A percentile compares a stretch with the other conserved stretches of the same genome.
phyloP scores from a whole-genome alignment of 192 early-diverging fungal species.

The Polychytrium aggregatum region DNA sequence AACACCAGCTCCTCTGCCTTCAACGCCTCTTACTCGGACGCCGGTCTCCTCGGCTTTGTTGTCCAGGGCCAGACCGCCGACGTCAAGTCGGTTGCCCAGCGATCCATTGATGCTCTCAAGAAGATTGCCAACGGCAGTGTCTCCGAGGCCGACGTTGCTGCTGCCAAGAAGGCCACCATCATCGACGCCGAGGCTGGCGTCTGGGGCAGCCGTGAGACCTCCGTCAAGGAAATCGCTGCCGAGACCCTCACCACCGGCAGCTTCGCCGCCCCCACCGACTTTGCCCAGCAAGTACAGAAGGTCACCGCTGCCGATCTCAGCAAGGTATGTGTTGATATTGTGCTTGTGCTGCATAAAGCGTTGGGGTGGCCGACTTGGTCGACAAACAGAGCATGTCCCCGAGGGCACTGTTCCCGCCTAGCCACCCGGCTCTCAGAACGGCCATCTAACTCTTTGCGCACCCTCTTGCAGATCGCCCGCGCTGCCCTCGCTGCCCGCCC shows the following conservation, averaged over 20 bases:
- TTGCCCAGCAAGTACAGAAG: conserved; percentile 51
- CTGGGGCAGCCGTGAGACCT: conserved; percentile 11
- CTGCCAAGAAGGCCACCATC: conserved; percentile 39
- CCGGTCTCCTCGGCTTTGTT: conserved; percentile 79
- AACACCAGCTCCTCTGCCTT: conserved; percentile 51
- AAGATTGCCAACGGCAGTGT: conserved; percentile 10
- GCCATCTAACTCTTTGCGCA: no score
- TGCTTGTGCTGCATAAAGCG: conserved; percentile 1
- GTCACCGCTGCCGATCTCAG: conserved; percentile 50
- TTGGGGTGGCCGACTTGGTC: no score
- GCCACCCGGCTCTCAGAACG: no score
- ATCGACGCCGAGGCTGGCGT: conserved; percentile 34
- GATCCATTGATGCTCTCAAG: conserved; percentile 29
- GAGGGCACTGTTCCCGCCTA: no score
- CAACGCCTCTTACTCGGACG: conserved; percentile 78
- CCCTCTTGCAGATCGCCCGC: conserved; percentile 48
- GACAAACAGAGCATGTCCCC: no score
- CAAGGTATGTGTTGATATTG: conserved; percentile 31
- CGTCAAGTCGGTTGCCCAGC: conserved; percentile 24
- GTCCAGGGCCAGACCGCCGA: conserved; percentile 33
- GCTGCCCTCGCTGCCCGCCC: conserved; percentile 56
- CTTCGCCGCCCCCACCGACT: conserved; percentile 33
- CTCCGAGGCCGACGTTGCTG: conserved; percentile 19
- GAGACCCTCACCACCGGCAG: conserved; percentile 12
- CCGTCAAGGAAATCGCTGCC: conserved; percentile 19